Evolutionary conservation across 1,284 basidiomycete genomes (phyloP).

Genomic region (Golubevia pallescens): DNA sequence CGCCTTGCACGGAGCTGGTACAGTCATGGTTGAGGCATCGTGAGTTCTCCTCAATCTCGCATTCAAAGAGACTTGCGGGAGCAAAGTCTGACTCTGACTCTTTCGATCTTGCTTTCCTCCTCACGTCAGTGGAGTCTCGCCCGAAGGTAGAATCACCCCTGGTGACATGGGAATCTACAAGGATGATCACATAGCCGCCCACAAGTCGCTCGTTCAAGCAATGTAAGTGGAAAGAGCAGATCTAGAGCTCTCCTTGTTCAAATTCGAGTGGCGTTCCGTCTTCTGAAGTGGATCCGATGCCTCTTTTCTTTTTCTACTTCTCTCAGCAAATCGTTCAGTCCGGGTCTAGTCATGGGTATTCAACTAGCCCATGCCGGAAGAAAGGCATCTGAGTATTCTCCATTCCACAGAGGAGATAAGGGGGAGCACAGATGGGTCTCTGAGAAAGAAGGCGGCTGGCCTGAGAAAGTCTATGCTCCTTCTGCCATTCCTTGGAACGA

Average conservation of each 20-base stretch:
- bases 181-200: slow-evolving; percentile 46
- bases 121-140: slow-evolving; percentile 22
- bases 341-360: too few species aligned
- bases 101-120: too few species aligned
- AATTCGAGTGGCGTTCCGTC: too few species aligned
- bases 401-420: slow-evolving; percentile 65
- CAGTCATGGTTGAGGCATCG: slow-evolving; percentile 51
- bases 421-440: slow-evolving; percentile 26
- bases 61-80: too few species aligned
- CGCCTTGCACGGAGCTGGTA: slow-evolving; percentile 55
- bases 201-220: slow-evolving; percentile 41
- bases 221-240: too few species aligned
- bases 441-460: slow-evolving; percentile 72
- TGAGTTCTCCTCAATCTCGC: too few species aligned
- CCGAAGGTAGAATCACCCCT: slow-evolving; percentile 49
- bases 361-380: slow-evolving; percentile 81
- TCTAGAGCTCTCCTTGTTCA: too few species aligned
- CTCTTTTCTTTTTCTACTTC: too few species aligned
- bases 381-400: slow-evolving; percentile 70
- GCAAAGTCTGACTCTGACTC: too few species aligned
- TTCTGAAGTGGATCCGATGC: too few species aligned
- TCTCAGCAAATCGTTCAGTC: too few species aligned
- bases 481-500: slow-evolving; percentile 70
- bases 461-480: slow-evolving; percentile 72
- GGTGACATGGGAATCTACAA: slow-evolving; percentile 48